Evolutionary conservation across 1,284 basidiomycete species (phyloP).

Genomic region (Cryptococcus sp.): DNA sequence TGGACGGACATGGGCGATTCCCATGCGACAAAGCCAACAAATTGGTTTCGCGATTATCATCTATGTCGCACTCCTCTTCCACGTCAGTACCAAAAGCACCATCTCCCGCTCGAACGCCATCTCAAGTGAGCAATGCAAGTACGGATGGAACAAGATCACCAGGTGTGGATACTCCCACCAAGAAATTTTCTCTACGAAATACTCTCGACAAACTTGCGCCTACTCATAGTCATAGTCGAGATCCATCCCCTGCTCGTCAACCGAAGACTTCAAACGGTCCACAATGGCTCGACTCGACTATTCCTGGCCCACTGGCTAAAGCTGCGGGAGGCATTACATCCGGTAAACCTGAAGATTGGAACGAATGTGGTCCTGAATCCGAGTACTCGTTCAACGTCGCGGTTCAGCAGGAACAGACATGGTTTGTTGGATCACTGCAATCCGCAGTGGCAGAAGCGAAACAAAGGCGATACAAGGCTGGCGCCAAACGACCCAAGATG

Average conservation of each 20-base stretch:
- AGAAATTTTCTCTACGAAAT: not conserved
- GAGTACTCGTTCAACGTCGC: slow-evolving; percentile 35
- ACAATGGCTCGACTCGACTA: not conserved
- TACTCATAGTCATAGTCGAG: not conserved
- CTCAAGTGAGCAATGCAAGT: too few relatives aligned
- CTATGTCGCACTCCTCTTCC: not conserved
- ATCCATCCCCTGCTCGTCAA: not conserved
- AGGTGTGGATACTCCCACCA: not conserved
- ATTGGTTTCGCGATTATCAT: not conserved
- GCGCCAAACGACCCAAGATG: slow-evolving; percentile 21
- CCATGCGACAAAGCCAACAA: not conserved
- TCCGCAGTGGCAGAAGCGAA: slow-evolving; percentile 19
- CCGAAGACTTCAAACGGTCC: not conserved
- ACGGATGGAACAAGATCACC: too few relatives aligned
- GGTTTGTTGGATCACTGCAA: slow-evolving; percentile 32
- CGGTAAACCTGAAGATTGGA: not conserved
- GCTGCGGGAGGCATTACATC: not conserved
- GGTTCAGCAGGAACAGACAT: slow-evolving; percentile 39
- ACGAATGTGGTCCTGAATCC: not conserved
- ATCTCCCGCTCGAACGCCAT: not conserved
- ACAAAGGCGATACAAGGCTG: slow-evolving; percentile 21
- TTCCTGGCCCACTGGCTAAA: not conserved
- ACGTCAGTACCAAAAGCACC: not conserved
- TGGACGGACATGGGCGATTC: too few relatives aligned
- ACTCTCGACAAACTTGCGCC: not conserved